Conservation (phyloP, 2,329 filamentous ascomycete species). For the Exophiala dermatitidis region DNA sequence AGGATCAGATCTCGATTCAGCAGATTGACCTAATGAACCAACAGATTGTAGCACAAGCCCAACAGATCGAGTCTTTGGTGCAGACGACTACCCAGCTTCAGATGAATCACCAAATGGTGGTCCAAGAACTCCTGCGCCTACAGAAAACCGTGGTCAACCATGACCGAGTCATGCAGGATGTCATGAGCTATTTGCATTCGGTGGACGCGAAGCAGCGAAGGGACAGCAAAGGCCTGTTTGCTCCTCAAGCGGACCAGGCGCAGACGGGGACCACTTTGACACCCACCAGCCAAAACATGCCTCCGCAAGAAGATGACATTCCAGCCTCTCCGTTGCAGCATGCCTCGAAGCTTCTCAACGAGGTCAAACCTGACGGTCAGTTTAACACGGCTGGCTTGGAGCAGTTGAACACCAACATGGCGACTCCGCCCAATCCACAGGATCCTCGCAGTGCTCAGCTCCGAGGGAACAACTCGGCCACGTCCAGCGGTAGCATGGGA, state of each 20-base stretch:
- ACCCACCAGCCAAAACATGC: slow-evolving; percentile 38
- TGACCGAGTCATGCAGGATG: slow-evolving; percentile 62
- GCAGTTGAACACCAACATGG: slow-evolving; percentile 46
- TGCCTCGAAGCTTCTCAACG: slow-evolving; percentile 58
- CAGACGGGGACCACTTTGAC: slow-evolving; percentile 37
- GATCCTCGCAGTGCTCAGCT: slow-evolving; percentile 45
- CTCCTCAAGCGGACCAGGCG: slow-evolving; percentile 39
- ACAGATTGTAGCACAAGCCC: slow-evolving; percentile 80
- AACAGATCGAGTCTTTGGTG: slow-evolving; percentile 81
- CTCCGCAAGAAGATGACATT: slow-evolving; percentile 49
- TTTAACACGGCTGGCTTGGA: slow-evolving; percentile 59
- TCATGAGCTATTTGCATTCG: slow-evolving; percentile 60
- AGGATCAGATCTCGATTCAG: slow-evolving; percentile 71
- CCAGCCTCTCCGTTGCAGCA: slow-evolving; percentile 62
- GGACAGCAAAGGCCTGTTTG: slow-evolving; percentile 47
- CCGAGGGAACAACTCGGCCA: slow-evolving; percentile 39
- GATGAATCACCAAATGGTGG: slow-evolving; percentile 56
- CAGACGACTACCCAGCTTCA: slow-evolving; percentile 75
- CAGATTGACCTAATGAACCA: slow-evolving; percentile 85
- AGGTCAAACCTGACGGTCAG: slow-evolving; percentile 59
- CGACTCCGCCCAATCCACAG: slow-evolving; percentile 8
- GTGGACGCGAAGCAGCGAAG: slow-evolving; percentile 58
- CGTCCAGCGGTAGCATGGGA: slow-evolving; percentile 47
- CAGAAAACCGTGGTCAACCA: slow-evolving; percentile 67
- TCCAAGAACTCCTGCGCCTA: slow-evolving; percentile 57